Percentiles rank a stretch among this genome's conserved stretches.
Evolutionary conservation across 805 yeast species (phyloP).

Genomic region (Candida qinlingensis): DNA sequence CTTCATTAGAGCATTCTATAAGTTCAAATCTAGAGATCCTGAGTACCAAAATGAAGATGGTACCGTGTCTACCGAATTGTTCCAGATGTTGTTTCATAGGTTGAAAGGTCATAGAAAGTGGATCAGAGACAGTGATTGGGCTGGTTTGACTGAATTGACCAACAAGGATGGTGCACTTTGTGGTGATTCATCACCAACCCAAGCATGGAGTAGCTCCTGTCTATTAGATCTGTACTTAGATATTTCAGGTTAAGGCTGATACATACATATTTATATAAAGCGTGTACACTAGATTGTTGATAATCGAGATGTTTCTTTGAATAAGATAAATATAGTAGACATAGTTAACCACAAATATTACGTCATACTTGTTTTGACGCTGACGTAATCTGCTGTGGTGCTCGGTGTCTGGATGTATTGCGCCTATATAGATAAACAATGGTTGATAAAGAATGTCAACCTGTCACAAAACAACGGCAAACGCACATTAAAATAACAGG

Average conservation of each 20-base stretch:
- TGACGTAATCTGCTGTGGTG: not conserved
- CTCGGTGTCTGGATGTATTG: slow-evolving; percentile 42
- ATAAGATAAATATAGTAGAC: no score
- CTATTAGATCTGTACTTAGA: slow-evolving; percentile 76
- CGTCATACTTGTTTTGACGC: not conserved
- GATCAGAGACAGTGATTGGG: slow-evolving; percentile 80
- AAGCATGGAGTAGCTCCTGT: slow-evolving; percentile 94
- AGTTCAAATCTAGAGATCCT: slow-evolving; percentile 42
- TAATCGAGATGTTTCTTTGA: no score
- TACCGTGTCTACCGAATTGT: slow-evolving; percentile 44
- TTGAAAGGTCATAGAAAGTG: slow-evolving; percentile 61
- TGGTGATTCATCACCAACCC: slow-evolving; percentile 87
- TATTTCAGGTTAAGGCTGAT: slow-evolving; percentile 32
- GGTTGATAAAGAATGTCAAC: not conserved
- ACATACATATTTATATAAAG: slow-evolving; percentile 5
- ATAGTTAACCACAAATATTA: no score
- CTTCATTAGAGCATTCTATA: slow-evolving; percentile 71
- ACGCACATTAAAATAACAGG: not conserved
- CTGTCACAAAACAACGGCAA: not conserved
- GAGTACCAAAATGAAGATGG: slow-evolving; percentile 28
- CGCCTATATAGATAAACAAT: slow-evolving; percentile 19
- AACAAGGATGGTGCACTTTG: slow-evolving; percentile 83
- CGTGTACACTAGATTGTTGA: no score
- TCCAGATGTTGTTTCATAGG: slow-evolving; percentile 55
- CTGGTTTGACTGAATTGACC: slow-evolving; percentile 89